A percentile compares a stretch with the other conserved stretches of the same genome.
These are phyloP conservation scores for Gnomoniopsis smithogilvyi DNA, from an alignment of 2,329 filamentous ascomycete species.

Conservation along the genomic window DNA sequence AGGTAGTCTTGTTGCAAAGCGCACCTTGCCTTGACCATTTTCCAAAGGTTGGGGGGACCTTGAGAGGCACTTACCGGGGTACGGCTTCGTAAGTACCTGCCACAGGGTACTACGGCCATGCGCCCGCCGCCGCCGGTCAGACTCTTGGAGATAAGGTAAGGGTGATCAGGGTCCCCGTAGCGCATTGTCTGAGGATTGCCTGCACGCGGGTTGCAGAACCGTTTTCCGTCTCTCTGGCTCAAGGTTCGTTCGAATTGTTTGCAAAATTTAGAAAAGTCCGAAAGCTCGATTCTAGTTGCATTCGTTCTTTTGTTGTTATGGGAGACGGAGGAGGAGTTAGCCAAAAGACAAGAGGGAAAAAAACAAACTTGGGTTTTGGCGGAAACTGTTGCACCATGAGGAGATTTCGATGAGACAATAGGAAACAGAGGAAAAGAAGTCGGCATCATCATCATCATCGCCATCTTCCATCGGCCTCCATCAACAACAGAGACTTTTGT, in stretches of 20 bases:
- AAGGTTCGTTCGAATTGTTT: too few relatives aligned
- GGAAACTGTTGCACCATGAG: neutral
- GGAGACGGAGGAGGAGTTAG: neutral
- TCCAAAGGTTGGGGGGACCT: neutral
- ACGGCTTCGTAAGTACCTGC: neutral
- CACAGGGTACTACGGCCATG: too few relatives aligned
- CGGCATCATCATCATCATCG: neutral
- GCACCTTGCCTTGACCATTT: too few relatives aligned
- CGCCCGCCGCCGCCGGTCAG: too few relatives aligned
- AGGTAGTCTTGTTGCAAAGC: too few relatives aligned
- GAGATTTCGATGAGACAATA: neutral
- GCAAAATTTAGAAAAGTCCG: neutral
- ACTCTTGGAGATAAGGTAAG: too few relatives aligned
- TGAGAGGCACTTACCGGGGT: neutral
- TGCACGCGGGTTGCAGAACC: too few relatives aligned
- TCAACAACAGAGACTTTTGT: too few relatives aligned
- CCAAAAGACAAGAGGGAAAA: neutral
- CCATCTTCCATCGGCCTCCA: too few relatives aligned
- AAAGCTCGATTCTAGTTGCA: neutral
- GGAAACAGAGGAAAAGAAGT: neutral
- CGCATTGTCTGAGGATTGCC: too few relatives aligned
- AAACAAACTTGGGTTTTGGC: neutral
- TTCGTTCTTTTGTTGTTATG: neutral
- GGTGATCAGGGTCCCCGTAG: too few relatives aligned
- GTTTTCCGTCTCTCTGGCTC: too few relatives aligned